Evolutionary conservation across 2,329 filamentous ascomycete species (phyloP).

Genomic region (Arthrobotrys megalospora): DNA sequence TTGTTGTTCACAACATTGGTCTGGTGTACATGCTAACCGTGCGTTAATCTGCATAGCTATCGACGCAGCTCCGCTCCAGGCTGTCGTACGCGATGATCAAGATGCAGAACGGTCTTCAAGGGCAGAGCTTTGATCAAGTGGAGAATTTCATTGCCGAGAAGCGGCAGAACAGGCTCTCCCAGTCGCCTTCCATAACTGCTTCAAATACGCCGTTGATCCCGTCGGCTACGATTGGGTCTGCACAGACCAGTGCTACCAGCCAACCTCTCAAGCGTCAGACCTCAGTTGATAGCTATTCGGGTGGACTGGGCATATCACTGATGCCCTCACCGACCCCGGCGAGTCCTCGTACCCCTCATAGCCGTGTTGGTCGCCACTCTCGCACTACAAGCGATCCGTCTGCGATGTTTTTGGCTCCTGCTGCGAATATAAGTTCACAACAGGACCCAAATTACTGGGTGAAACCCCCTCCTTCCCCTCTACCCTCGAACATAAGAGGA

Average conservation of each 20-base stretch:
- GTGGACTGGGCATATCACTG: constrained; percentile 45
- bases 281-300: constrained; percentile 47
- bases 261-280: constrained; percentile 54
- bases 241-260: constrained; percentile 23
- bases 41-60: constrained; percentile 41
- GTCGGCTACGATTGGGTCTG: constrained; percentile 30
- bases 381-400: constrained; percentile 57
- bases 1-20: constrained; percentile 7
- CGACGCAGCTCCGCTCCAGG: constrained; percentile 54
- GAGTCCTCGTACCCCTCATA: constrained; percentile 47
- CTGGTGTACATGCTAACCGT: constrained; percentile 41
- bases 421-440: constrained; percentile 55
- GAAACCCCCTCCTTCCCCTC: constrained; percentile 53
- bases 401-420: constrained; percentile 50
- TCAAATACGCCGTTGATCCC: constrained; percentile 36
- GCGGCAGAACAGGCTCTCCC: constrained; percentile 52
- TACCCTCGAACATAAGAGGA: constrained; percentile 70
- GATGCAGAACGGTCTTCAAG: constrained; percentile 59
- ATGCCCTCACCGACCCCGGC: constrained; percentile 41
- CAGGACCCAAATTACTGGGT: constrained; percentile 59
- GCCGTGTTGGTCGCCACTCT: constrained; percentile 39
- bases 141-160: constrained; percentile 49
- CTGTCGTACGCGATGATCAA: constrained; percentile 61
- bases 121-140: constrained; percentile 57
- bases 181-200: constrained; percentile 49